A percentile compares a stretch with the other conserved stretches of the same genome.
These are phyloP conservation scores for Globisporangium irregulare DNA, from an alignment of 352 stramenopile species.

Conservation along the genomic window DNA sequence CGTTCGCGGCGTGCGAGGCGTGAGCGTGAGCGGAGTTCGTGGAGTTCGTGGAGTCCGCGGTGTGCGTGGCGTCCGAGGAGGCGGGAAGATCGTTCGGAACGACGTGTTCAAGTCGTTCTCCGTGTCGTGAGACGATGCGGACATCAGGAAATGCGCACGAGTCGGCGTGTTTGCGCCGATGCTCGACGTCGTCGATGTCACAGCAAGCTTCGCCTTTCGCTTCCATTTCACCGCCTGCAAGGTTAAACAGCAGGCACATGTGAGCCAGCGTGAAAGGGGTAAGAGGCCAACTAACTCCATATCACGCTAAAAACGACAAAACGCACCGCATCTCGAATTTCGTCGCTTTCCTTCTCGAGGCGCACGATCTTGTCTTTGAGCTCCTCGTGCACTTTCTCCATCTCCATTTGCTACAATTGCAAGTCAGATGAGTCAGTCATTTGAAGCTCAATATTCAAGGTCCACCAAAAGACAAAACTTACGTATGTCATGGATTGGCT, in stretches of 20 bases:
- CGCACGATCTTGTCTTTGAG: slow-evolving; percentile 52
- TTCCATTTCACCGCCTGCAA: slow-evolving; percentile 54
- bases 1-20: slow-evolving; percentile 7
- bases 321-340: slow-evolving; percentile 53
- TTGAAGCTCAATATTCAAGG: background rate
- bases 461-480: slow-evolving; percentile 9
- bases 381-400: slow-evolving; percentile 46
- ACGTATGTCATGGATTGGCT: slow-evolving; percentile 41
- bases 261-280: background rate
- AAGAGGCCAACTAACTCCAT: background rate
- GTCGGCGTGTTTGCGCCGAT: slow-evolving; percentile 27
- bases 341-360: slow-evolving; percentile 63
- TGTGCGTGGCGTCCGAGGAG: slow-evolving; percentile 23
- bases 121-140: slow-evolving; percentile 51
- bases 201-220: slow-evolving; percentile 59
- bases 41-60: slow-evolving; percentile 7
- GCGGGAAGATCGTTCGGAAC: slow-evolving; percentile 45
- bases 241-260: slow-evolving; percentile 5
- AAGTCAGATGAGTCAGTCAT: slow-evolving; percentile 24
- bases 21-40: slow-evolving; percentile 5
- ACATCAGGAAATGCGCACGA: slow-evolving; percentile 41
- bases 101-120: slow-evolving; percentile 61
- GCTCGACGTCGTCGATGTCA: slow-evolving; percentile 29
- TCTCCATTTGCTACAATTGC: slow-evolving; percentile 26
- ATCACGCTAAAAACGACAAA: background rate